These are phyloP conservation scores for Orychophragmus violaceus DNA, from an alignment of 345 rosid species.

Conservation along the genomic window DNA sequence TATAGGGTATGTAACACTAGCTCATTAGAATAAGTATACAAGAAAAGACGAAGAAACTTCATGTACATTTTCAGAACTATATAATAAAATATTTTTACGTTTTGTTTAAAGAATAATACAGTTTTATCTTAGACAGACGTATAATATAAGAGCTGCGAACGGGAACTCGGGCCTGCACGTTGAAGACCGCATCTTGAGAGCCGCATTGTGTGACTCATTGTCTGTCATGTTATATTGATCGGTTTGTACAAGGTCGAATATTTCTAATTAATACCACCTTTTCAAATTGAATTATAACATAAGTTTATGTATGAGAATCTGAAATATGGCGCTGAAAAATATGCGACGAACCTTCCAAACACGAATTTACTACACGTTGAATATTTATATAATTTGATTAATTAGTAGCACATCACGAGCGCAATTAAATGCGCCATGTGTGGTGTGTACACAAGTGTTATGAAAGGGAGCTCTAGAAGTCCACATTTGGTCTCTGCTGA, in stretches of 20 bases:
- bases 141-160: not conserved
- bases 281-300: not conserved
- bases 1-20: constrained; percentile 15
- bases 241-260: not conserved
- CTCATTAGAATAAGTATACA: not conserved
- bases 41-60: constrained; percentile 1
- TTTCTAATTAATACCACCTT: not conserved
- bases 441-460: constrained; percentile 17
- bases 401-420: not conserved
- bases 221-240: constrained; percentile 17
- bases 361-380: not conserved
- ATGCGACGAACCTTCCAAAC: constrained; percentile 9
- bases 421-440: constrained; percentile 16
- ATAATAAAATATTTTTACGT: not conserved
- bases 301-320: not conserved
- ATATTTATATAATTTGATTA: not conserved
- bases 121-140: not conserved
- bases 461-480: not conserved
- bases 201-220: constrained; percentile 26
- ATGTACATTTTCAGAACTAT: not conserved
- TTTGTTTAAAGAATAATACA: not conserved
- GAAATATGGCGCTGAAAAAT: not conserved
- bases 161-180: constrained; percentile 20
- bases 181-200: constrained; percentile 25
- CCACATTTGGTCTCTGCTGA: constrained; percentile 8